Evolutionary conservation across 1,284 basidiomycete genomes (phyloP).

Genomic region (Cryptococcus amylolentus): DNA sequence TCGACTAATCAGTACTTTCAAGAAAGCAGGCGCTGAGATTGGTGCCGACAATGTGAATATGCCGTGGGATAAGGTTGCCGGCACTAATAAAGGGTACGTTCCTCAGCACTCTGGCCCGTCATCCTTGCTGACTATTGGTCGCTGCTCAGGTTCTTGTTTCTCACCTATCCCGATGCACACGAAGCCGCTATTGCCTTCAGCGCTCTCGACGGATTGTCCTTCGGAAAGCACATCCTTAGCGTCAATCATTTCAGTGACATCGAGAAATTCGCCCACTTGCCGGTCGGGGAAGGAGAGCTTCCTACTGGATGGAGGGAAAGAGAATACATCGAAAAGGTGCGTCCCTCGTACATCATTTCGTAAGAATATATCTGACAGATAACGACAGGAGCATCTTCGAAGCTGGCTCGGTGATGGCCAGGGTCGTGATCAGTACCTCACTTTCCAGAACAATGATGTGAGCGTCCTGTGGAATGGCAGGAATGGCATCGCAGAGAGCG

Average conservation of each 20-base stretch:
- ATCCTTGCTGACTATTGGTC: neutral
- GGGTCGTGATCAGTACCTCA: constrained; percentile 94
- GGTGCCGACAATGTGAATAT: constrained; percentile 73
- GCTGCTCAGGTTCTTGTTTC: constrained; percentile 70
- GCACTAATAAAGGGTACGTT: constrained; percentile 79
- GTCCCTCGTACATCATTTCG: constrained; percentile 20
- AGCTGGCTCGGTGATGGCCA: constrained; percentile 90
- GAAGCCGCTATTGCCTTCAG: constrained; percentile 78
- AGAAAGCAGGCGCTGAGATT: constrained; percentile 70
- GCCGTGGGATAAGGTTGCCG: constrained; percentile 75
- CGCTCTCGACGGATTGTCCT: constrained; percentile 78
- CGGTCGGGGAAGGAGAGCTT: constrained; percentile 74
- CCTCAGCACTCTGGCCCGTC: constrained; percentile 7
- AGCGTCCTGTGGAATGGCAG: constrained; percentile 92
- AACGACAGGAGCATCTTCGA: constrained; percentile 78
- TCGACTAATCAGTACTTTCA: constrained; percentile 78
- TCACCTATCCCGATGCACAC: constrained; percentile 77
- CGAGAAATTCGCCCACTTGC: constrained; percentile 74
- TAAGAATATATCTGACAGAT: neutral
- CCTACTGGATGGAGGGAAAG: constrained; percentile 62
- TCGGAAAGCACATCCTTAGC: constrained; percentile 85
- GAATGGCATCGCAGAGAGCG: constrained; percentile 78
- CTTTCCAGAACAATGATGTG: constrained; percentile 88
- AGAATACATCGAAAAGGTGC: constrained; percentile 69
- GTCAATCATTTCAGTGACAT: constrained; percentile 92